These are phyloP conservation scores for Lactifluus piperatus DNA, from an alignment of 768 basidiomycete species.

Conservation along the genomic window DNA sequence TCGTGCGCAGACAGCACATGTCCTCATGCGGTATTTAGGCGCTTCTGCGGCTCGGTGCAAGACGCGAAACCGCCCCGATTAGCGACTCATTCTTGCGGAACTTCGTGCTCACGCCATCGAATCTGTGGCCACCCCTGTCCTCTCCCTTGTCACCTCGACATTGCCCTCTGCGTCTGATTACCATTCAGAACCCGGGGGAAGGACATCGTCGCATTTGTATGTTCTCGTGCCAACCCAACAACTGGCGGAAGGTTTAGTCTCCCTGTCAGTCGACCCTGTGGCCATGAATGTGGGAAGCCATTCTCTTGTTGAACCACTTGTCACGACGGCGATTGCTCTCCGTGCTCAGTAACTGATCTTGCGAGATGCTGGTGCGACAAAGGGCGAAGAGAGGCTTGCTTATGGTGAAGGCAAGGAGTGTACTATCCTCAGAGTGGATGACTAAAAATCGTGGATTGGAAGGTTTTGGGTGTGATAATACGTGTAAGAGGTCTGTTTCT, in stretches of 20 bases:
- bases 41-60: constrained; percentile 72
- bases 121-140: constrained; percentile 78
- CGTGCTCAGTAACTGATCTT: constrained; percentile 47
- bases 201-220: constrained; percentile 47
- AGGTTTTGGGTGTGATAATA: constrained; percentile 48
- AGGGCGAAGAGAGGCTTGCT: constrained; percentile 38
- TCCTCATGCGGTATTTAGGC: constrained; percentile 36
- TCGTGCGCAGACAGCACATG: neutral
- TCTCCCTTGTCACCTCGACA: constrained; percentile 89
- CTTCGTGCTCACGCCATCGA: constrained; percentile 54
- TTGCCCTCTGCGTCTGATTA: constrained; percentile 87
- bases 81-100: constrained; percentile 69
- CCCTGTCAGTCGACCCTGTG: constrained; percentile 30
- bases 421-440: constrained; percentile 30
- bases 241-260: constrained; percentile 17
- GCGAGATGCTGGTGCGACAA: constrained; percentile 78
- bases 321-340: constrained; percentile 66
- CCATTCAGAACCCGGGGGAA: constrained; percentile 52
- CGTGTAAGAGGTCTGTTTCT: constrained; percentile 46
- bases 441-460: constrained; percentile 54
- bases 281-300: constrained; percentile 30
- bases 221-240: constrained; percentile 35
- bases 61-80: constrained; percentile 65
- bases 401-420: constrained; percentile 58
- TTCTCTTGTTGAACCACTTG: constrained; percentile 78